These are phyloP conservation scores for Drechslera avenae DNA, from an alignment of 2,329 filamentous ascomycete genomes.

Conservation along the genomic window DNA sequence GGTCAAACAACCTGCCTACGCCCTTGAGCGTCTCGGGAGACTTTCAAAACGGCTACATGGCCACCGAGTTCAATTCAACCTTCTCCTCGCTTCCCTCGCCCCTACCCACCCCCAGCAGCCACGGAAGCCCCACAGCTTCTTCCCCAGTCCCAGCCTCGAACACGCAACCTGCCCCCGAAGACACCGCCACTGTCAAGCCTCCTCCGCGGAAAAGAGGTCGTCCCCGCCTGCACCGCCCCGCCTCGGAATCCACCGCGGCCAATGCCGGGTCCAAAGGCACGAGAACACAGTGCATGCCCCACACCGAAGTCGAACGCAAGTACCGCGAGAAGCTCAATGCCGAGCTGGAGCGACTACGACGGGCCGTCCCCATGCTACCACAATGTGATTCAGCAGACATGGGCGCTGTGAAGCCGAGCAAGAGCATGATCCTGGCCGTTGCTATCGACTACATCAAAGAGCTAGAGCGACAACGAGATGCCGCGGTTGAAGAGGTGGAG, in stretches of 20 bases:
- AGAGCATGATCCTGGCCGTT: constrained; percentile 19
- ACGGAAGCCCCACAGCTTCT: constrained; percentile 1
- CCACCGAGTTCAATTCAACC: constrained; percentile 1
- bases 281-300: constrained; percentile 21
- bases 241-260: background rate
- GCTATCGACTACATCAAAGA: constrained; percentile 22
- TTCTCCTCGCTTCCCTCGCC: constrained; percentile 10
- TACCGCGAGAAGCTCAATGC: constrained; percentile 28
- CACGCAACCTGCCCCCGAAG: background rate
- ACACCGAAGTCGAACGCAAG: constrained; percentile 29
- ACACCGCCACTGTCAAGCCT: constrained; percentile 5
- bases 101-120: constrained; percentile 5
- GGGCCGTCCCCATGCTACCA: constrained; percentile 28
- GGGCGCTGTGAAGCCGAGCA: constrained; percentile 16
- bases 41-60: constrained; percentile 4
- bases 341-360: constrained; percentile 31
- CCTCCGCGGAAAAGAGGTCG: constrained; percentile 12
- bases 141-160: constrained; percentile 3
- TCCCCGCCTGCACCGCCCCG: constrained; percentile 9
- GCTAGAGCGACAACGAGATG: constrained; percentile 16
- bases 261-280: constrained; percentile 1
- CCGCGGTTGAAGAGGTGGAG: constrained; percentile 15
- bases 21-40: constrained; percentile 7
- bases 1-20: constrained; percentile 4
- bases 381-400: constrained; percentile 15